Conservation (phyloP, 139 green algal genomes). For the Tetradesmus lagerheimii region DNA sequence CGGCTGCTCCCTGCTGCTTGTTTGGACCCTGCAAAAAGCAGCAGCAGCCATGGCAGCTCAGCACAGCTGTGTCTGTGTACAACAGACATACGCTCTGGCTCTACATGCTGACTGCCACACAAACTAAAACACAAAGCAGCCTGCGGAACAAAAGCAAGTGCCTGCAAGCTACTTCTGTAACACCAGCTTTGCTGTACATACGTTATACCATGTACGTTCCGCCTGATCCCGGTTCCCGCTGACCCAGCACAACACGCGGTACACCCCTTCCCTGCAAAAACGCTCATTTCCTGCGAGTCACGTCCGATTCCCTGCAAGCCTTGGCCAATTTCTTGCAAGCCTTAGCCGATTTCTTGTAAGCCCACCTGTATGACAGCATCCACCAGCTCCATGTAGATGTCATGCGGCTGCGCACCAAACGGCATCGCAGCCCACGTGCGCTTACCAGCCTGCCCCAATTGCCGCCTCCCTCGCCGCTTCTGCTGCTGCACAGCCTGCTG, state of each 20-base stretch:
- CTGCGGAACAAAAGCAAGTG: no score
- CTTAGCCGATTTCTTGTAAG: no score
- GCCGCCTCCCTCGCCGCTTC: neutral
- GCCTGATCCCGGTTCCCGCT: no score
- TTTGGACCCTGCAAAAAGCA: neutral
- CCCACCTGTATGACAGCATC: conserved; percentile 41
- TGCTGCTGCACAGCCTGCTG: neutral
- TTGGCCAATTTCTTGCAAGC: neutral
- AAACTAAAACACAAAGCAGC: no score
- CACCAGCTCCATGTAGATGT: conserved; percentile 55
- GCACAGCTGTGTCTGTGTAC: neutral
- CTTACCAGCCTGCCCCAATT: neutral
- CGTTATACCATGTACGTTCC: no score
- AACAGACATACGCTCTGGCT: no score
- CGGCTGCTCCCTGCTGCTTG: neutral
- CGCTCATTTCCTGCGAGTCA: no score
- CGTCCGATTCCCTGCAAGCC: no score
- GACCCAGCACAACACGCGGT: neutral
- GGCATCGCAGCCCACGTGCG: neutral
- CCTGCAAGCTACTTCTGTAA: no score
- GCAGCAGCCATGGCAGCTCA: neutral
- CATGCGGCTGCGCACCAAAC: conserved; percentile 24
- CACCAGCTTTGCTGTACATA: no score
- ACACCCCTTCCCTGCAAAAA: neutral
- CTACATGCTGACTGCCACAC: no score